A percentile compares a stretch with the other conserved stretches of the same genome.
phyloP scores from a whole-genome alignment of 148 eudicot genomes.

The Camellia sinensis region DNA sequence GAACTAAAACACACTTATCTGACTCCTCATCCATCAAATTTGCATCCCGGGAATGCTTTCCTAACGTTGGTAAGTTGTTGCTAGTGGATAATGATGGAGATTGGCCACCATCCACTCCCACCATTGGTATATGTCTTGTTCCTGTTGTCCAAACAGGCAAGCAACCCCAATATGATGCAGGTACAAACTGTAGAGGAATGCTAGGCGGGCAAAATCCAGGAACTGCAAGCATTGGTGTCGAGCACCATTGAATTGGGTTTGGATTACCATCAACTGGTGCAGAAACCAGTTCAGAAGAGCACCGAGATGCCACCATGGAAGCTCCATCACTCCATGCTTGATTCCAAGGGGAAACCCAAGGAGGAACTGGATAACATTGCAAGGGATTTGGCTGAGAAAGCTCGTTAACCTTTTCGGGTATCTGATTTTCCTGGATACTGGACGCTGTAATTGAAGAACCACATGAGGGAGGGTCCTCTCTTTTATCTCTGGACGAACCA shows the following conservation, averaged over 20 bases:
- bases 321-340: slow-evolving; percentile 5
- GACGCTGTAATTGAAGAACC: slow-evolving; percentile 21
- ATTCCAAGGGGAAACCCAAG: slow-evolving; percentile 10
- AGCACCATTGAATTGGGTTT: background rate
- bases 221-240: slow-evolving; percentile 16
- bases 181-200: slow-evolving; percentile 34
- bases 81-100: slow-evolving; percentile 18
- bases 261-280: slow-evolving; percentile 7
- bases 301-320: background rate
- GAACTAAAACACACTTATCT: slow-evolving; percentile 29
- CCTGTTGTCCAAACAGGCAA: slow-evolving; percentile 41
- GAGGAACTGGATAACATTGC: slow-evolving; percentile 22
- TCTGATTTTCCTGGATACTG: background rate
- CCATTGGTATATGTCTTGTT: slow-evolving; percentile 16
- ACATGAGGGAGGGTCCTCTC: slow-evolving; percentile 20
- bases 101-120: slow-evolving; percentile 8
- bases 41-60: slow-evolving; percentile 36
- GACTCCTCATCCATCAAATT: slow-evolving; percentile 12
- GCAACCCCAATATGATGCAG: slow-evolving; percentile 36
- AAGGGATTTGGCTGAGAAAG: slow-evolving; percentile 11
- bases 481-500: background rate
- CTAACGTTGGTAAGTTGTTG: slow-evolving; percentile 25
- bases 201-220: slow-evolving; percentile 24
- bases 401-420: slow-evolving; percentile 17
- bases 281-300: slow-evolving; percentile 5